phyloP scores from a whole-genome alignment of 495 filamentous ascomycete genomes.

The Daldinia vernicosa region DNA sequence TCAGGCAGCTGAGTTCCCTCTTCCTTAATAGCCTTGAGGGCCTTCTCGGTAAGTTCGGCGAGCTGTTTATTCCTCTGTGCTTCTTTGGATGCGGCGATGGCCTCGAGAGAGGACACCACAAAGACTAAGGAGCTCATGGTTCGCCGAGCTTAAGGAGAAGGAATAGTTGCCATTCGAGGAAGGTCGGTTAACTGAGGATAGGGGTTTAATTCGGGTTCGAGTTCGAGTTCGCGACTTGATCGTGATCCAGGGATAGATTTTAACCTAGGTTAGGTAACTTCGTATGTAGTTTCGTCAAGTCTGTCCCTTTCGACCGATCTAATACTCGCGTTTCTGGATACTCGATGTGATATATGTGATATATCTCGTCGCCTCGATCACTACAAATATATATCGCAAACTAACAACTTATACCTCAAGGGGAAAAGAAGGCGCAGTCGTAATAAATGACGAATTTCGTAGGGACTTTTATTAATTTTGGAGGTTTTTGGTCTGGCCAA shows the following conservation, averaged over 20 bases:
- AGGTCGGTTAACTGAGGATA: constrained; percentile 13
- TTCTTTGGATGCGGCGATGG: constrained; percentile 88
- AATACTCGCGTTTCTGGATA: background rate
- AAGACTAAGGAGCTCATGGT: constrained; percentile 94
- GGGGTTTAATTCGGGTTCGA: background rate
- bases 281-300: background rate
- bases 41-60: constrained; percentile 79
- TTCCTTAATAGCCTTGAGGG: constrained; percentile 82
- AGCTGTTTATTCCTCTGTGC: constrained; percentile 82
- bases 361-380: background rate
- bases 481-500: constrained; percentile 36
- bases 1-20: constrained; percentile 75
- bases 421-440: constrained; percentile 18
- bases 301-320: constrained; percentile 20
- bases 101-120: constrained; percentile 89
- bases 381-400: constrained; percentile 20
- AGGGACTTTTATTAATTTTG: constrained; percentile 20
- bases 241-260: constrained; percentile 2
- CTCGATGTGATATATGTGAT: background rate
- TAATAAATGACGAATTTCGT: constrained; percentile 23
- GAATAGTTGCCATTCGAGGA: constrained; percentile 53
- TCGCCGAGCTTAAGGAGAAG: constrained; percentile 50
- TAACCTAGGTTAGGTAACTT: background rate
- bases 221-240: constrained; percentile 4
- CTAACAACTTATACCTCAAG: constrained; percentile 1